A percentile compares a stretch with the other conserved stretches of the same genome.
Conservation (phyloP, 2,329 filamentous ascomycete genomes). For the Calonectria henricotiae region DNA sequence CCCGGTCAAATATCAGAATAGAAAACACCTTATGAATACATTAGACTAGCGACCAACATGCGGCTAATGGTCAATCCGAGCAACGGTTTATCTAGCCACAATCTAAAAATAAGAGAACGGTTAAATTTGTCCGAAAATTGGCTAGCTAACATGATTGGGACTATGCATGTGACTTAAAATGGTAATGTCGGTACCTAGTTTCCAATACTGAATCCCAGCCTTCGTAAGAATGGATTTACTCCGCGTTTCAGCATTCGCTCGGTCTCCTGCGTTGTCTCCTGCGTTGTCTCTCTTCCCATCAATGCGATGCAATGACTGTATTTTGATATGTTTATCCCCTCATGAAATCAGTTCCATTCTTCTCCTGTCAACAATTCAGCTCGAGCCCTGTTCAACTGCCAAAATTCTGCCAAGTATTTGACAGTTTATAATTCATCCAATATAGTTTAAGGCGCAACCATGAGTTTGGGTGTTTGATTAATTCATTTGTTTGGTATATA, state of each 20-base stretch:
- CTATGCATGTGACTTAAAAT: background rate
- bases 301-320: background rate
- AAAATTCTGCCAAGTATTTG: background rate
- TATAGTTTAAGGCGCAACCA: too few relatives aligned
- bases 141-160: background rate
- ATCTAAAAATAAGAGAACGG: too few relatives aligned
- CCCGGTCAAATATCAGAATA: background rate
- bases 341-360: background rate
- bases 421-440: too few relatives aligned
- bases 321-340: background rate
- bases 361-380: background rate
- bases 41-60: background rate
- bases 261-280: background rate
- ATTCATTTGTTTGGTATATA: too few relatives aligned
- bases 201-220: background rate
- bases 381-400: background rate
- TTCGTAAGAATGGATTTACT: background rate
- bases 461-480: too few relatives aligned
- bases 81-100: too few relatives aligned
- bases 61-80: too few relatives aligned
- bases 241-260: background rate
- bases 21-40: background rate
- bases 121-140: background rate
- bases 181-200: background rate
- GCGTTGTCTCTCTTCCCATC: background rate